Evolutionary conservation across 2,329 filamentous ascomycete genomes (phyloP), one percentile per base, ranked within the genome.

Genomic region (Ophiocordyceps australis): DNA sequence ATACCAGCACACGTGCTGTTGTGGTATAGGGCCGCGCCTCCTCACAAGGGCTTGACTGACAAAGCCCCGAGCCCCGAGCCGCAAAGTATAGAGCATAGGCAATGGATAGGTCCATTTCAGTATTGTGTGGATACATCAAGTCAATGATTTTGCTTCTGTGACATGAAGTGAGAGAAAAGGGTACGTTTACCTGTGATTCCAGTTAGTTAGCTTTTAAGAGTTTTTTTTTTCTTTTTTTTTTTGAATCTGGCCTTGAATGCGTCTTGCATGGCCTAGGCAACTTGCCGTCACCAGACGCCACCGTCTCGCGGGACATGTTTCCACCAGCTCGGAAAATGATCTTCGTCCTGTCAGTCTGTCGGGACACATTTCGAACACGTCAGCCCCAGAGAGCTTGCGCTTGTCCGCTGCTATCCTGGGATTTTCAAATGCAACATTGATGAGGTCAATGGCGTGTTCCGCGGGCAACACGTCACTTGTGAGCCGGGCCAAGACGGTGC

Each of bases 31-130:
- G 36, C 5, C 37, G 23, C 1, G 38, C 28, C 4, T 46, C 37
- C n/a, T 39, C 30, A 15, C 40, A 34, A 3, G 31, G 30, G 18
- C 37, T 30, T 9, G 35, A 42, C 28, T 52, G 52, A 20, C 59
- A 54, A 12, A 46, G 35, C 0, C 75, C 81, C 26, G 54, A 47
- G 1, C 83, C 86, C 20, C 82, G 67, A 1, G 86, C 74, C 5
- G 89, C 83, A 54, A 98, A 98, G 48, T 94, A 95, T n/a, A 98
- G 59, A 0, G 89, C 89, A 38, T 68, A 76, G 1, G 80, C 78
- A 38, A 98, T 98, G 4, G 89, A 98, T 1, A 98, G 60, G 41
- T 98, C 89, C 89, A 98, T 98, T 50, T 98, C 89, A 0, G 89
- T 98, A 37, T 93, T 86, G 49, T 98, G 89, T 0, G 89, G 89